A percentile compares a stretch with the other conserved stretches of the same genome.
These are phyloP conservation scores for Phytopythium mirpurense DNA, from an alignment of 352 stramenopile species.

Conservation along the genomic window DNA sequence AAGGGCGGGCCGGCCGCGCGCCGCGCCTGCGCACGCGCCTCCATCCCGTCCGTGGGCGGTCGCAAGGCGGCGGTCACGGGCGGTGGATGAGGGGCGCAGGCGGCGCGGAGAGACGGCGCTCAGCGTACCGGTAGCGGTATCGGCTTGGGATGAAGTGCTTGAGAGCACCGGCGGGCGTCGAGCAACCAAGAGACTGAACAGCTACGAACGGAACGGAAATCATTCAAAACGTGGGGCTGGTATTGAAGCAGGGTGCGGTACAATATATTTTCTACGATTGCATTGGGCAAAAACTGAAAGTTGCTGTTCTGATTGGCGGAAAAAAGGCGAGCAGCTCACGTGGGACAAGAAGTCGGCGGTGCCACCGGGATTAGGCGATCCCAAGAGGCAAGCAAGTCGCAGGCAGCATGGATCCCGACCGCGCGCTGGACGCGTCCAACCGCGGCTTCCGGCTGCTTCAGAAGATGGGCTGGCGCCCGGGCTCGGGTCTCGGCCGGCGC, in stretches of 20 bases:
- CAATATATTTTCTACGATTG: not conserved
- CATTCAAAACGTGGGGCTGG: not conserved
- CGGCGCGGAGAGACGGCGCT: too few relatives aligned
- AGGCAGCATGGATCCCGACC: slow-evolving; percentile 1
- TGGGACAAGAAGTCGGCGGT: not conserved
- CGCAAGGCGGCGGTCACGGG: not conserved
- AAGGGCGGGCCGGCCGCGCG: not conserved
- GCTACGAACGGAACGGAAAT: not conserved
- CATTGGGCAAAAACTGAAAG: not conserved
- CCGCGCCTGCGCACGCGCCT: not conserved
- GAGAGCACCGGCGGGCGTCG: too few relatives aligned
- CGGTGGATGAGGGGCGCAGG: not conserved
- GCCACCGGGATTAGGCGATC: too few relatives aligned
- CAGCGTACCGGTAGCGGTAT: too few relatives aligned
- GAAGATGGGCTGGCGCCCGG: slow-evolving; percentile 61
- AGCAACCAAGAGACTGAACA: not conserved
- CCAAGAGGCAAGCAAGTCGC: too few relatives aligned
- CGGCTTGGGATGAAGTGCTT: too few relatives aligned
- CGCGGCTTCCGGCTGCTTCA: slow-evolving; percentile 50
- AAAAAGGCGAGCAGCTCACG: not conserved
- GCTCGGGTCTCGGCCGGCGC: slow-evolving; percentile 39
- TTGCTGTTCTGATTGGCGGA: not conserved
- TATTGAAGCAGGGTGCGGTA: not conserved
- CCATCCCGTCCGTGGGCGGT: not conserved
- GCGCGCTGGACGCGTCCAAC: slow-evolving; percentile 37